Conservation (phyloP, 805 yeast species). For the Candida silvicultrix region DNA sequence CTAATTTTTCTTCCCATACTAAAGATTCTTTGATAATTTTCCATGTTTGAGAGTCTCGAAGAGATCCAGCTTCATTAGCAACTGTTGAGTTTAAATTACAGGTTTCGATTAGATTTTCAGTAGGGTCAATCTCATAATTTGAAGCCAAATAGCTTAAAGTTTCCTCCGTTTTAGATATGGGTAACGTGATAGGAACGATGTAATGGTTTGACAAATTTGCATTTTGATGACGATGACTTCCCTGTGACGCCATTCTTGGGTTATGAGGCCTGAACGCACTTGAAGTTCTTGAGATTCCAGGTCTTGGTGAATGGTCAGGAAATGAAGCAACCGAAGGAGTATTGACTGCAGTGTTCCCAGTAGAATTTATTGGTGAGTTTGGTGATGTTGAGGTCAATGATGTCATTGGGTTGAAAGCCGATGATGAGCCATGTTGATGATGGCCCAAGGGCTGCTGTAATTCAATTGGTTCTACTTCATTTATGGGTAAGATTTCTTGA, state of each 20-base stretch:
- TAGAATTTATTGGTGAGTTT: neutral
- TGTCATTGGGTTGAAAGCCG: neutral
- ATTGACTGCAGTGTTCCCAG: neutral
- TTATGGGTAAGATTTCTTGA: conserved; percentile 41
- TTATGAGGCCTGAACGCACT: conserved; percentile 14
- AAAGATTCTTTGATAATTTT: conserved; percentile 45
- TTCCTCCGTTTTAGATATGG: conserved; percentile 15
- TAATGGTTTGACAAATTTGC: conserved; percentile 8
- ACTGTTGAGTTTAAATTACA: conserved; percentile 52
- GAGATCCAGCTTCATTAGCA: conserved; percentile 43
- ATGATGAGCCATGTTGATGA: neutral
- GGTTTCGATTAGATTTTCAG: conserved; percentile 41
- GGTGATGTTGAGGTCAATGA: conserved; percentile 4
- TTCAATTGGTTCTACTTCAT: neutral
- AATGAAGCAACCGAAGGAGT: neutral
- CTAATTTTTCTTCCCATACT: conserved; percentile 23
- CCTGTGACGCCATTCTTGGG: conserved; percentile 13
- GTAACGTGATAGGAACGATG: conserved; percentile 18
- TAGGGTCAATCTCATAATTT: conserved; percentile 40
- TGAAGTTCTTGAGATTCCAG: conserved; percentile 18
- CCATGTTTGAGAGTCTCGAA: conserved; percentile 62
- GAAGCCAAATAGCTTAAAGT: conserved; percentile 43
- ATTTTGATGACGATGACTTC: conserved; percentile 4
- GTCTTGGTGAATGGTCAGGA: conserved; percentile 14
- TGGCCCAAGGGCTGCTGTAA: neutral